Evolutionary conservation across 495 filamentous ascomycete genomes (phyloP).

Genomic region (Tuber calosporum): DNA sequence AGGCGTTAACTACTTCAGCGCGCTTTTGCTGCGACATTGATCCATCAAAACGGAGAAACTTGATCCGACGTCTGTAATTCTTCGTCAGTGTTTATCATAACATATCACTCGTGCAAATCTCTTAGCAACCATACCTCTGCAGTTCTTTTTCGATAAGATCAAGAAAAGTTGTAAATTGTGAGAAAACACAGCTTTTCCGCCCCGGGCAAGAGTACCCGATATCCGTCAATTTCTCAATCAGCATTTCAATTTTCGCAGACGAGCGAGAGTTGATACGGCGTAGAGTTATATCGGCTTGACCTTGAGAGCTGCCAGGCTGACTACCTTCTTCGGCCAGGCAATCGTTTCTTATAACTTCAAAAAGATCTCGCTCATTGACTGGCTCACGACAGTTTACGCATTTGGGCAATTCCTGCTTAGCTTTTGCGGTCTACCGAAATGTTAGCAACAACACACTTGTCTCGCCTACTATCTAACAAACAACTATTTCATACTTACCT

Average conservation of each 20-base stretch:
- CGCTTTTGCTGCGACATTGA: constrained; percentile 80
- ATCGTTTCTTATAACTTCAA: constrained; percentile 68
- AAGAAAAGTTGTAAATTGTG: constrained; percentile 94
- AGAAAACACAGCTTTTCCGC: constrained; percentile 90
- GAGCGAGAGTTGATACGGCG: constrained; percentile 65
- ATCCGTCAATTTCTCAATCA: constrained; percentile 65
- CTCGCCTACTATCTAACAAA: not conserved
- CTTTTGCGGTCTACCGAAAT: constrained; percentile 58
- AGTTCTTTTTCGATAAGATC: constrained; percentile 80
- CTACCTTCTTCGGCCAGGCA: constrained; percentile 45
- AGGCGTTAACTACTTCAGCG: constrained; percentile 64
- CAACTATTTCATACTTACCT: constrained; percentile 31
- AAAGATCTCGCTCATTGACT: constrained; percentile 75
- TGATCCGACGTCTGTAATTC: constrained; percentile 50
- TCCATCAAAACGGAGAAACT: constrained; percentile 80
- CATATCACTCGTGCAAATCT: constrained; percentile 5
- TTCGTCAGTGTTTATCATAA: constrained; percentile 8
- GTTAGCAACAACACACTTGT: constrained; percentile 13
- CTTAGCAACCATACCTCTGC: constrained; percentile 44
- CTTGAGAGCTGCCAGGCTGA: constrained; percentile 41
- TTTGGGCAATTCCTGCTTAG: constrained; percentile 62
- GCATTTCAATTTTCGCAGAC: constrained; percentile 76
- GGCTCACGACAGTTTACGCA: constrained; percentile 86
- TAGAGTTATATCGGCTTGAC: constrained; percentile 54
- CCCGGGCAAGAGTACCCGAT: constrained; percentile 54